Evolutionary conservation across 2,329 filamentous ascomycete species (phyloP).

Genomic region (Xylaria sp.): DNA sequence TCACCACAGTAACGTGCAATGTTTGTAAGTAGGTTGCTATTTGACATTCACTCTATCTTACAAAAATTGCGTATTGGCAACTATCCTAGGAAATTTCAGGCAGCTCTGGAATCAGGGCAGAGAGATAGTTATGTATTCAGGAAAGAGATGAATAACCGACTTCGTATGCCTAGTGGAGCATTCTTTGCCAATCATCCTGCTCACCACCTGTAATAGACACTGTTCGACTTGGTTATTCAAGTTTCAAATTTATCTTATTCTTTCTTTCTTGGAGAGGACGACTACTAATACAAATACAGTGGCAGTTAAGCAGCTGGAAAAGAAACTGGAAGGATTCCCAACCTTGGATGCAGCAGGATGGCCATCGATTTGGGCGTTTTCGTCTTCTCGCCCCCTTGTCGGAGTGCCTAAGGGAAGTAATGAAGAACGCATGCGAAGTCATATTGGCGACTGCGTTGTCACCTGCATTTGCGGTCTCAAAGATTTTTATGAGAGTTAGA

Average conservation of each 20-base stretch:
- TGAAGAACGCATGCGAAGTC: slow-evolving; percentile 40
- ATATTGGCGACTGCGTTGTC: slow-evolving; percentile 47
- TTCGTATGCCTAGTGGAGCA: neutral
- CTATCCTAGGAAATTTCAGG: neutral
- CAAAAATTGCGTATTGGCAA: too few species aligned
- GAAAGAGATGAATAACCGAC: too few species aligned
- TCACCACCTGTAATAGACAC: too few species aligned
- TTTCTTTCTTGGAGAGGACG: neutral
- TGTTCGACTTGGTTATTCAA: neutral
- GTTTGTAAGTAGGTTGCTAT: slow-evolving; percentile 25
- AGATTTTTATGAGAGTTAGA: slow-evolving; percentile 37
- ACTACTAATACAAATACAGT: slow-evolving; percentile 52
- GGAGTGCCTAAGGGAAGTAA: slow-evolving; percentile 41
- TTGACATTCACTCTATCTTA: neutral
- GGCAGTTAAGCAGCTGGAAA: slow-evolving; percentile 72
- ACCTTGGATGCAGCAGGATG: slow-evolving; percentile 39
- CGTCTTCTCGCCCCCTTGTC: slow-evolving; percentile 47
- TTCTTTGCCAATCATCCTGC: neutral
- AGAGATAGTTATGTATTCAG: too few species aligned
- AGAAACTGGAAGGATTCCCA: slow-evolving; percentile 43
- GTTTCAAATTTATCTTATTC: neutral
- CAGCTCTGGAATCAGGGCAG: neutral
- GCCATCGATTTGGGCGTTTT: slow-evolving; percentile 49
- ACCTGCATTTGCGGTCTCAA: slow-evolving; percentile 45
- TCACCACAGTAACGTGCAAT: slow-evolving; percentile 78